Evolutionary conservation across 2,329 filamentous ascomycete species (phyloP).

Genomic region (Cytospora chrysosperma): DNA sequence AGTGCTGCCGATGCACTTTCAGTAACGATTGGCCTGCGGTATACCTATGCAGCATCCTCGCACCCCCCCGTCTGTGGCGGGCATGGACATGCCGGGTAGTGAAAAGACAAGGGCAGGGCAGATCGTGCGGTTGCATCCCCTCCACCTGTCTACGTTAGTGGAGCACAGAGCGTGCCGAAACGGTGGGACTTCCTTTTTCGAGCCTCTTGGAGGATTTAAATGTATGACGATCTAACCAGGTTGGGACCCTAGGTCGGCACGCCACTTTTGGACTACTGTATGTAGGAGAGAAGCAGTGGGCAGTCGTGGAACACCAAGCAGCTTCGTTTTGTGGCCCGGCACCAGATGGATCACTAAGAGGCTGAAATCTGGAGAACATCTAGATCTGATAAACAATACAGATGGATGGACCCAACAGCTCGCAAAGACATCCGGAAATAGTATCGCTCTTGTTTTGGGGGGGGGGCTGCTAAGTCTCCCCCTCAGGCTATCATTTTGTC

Average conservation of each 20-base stretch:
- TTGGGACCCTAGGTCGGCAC: slow-evolving; percentile 7
- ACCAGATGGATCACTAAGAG: slow-evolving; percentile 17
- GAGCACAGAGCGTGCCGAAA: slow-evolving; percentile 21
- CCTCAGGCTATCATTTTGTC: background rate
- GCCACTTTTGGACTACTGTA: background rate
- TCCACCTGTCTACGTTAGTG: slow-evolving; percentile 15
- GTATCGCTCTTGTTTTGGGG: background rate
- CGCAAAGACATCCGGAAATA: background rate
- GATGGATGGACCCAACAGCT: background rate
- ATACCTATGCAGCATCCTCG: background rate
- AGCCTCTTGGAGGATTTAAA: slow-evolving; percentile 15
- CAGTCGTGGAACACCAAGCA: slow-evolving; percentile 20
- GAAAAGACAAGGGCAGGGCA: slow-evolving; percentile 4
- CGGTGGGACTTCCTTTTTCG: slow-evolving; percentile 11
- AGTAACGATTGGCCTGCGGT: slow-evolving; percentile 4
- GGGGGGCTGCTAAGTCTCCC: background rate
- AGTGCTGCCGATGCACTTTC: background rate
- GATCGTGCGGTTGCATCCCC: slow-evolving; percentile 19
- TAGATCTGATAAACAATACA: slow-evolving; percentile 15
- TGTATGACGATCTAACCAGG: slow-evolving; percentile 10
- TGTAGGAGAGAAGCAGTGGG: slow-evolving; percentile 13
- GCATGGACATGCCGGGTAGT: slow-evolving; percentile 4
- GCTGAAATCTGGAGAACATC: slow-evolving; percentile 22
- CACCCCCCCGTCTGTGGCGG: slow-evolving; percentile 10
- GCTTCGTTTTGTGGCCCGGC: slow-evolving; percentile 19